These are phyloP conservation scores for Gymnopilus dilepis DNA, from an alignment of 768 basidiomycete species.

Conservation along the genomic window DNA sequence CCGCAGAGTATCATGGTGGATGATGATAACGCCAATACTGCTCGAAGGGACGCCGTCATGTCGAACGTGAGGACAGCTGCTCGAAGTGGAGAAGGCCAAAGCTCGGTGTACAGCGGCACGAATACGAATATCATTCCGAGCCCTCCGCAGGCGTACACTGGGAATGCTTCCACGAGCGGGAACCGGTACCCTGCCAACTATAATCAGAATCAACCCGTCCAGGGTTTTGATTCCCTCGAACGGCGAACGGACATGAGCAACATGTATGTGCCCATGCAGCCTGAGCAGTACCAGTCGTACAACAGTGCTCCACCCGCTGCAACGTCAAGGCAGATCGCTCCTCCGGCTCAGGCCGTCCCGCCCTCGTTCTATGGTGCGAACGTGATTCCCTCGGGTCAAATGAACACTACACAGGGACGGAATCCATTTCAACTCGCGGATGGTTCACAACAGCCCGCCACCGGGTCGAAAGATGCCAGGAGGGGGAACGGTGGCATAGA, in stretches of 20 bases:
- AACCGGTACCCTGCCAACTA: conserved; percentile 68
- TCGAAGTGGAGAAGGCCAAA: conserved; percentile 48
- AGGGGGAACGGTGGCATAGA: conserved; percentile 68
- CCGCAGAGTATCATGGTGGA: conserved; percentile 71
- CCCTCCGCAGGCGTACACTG: conserved; percentile 75
- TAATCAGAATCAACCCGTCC: conserved; percentile 43
- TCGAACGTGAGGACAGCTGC: conserved; percentile 76
- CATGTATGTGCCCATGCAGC: conserved; percentile 83
- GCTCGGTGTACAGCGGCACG: conserved; percentile 47
- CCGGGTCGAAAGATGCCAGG: conserved; percentile 58
- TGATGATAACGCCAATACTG: conserved; percentile 43
- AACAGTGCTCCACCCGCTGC: conserved; percentile 38
- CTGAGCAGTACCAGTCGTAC: conserved; percentile 75
- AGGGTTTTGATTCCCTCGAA: conserved; percentile 65
- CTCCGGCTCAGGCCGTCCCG: conserved; percentile 55
- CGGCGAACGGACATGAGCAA: conserved; percentile 68
- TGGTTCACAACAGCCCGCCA: conserved; percentile 43
- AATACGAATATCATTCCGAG: conserved; percentile 66
- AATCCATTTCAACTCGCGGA: conserved; percentile 48
- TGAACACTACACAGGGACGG: conserved; percentile 39
- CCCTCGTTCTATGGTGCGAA: conserved; percentile 75
- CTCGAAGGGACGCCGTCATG: conserved; percentile 76
- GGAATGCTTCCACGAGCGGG: conserved; percentile 54
- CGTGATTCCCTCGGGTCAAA: conserved; percentile 56
- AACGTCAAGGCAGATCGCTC: conserved; percentile 51